Evolutionary conservation across 257 asterid species (phyloP), one percentile per base, ranked within the genome.

Genomic region (Echites panduratus): DNA sequence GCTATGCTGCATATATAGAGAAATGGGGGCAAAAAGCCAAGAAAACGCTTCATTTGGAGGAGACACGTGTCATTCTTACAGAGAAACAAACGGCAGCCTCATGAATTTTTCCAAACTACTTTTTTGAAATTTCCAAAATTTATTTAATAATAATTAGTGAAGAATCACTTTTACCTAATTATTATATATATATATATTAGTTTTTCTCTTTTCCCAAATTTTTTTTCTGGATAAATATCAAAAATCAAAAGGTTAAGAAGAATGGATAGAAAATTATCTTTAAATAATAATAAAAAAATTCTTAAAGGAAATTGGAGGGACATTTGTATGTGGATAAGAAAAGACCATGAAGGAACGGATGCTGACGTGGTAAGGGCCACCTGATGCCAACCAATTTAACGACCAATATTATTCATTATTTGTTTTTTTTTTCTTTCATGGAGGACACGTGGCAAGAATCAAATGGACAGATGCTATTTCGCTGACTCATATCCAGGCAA

Each of bases 401-500:
- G 35, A 54, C 63, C 70, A 71, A 10, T 2, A 56, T 75, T 58
- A 47, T 48, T 43, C 32, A 43, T 66, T 71, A 20, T 47, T n/a
- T 53, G 45, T 4, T 13, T 32, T 53, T 2, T 50, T 47, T 41
- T 41, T 4, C 5, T 41, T 41, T 41, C 0, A 41, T 5, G 9
- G 9, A 20, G 17, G 64, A 54, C 76, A 85, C 82, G 84, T 76
- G 83, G 72, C 84, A 41, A 70, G 43, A 67, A 64, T 40, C 43
- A 45, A 44, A 32, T 53, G 71, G 85, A 49, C 35, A 53, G 35
- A 43, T 74, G 83, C 67, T 70, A 41, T 38, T 66, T 20, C 75
- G 87, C 87, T 82, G 88, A 85, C 79, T 83, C 88, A 70, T 44
- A 22, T 72, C 78, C 85, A 73, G 52, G 78, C 57, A 59, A 71